Evolutionary conservation across 495 filamentous ascomycete species (phyloP), one percentile per base, ranked within the genome.

Genomic region (Xylaria palmicola): DNA sequence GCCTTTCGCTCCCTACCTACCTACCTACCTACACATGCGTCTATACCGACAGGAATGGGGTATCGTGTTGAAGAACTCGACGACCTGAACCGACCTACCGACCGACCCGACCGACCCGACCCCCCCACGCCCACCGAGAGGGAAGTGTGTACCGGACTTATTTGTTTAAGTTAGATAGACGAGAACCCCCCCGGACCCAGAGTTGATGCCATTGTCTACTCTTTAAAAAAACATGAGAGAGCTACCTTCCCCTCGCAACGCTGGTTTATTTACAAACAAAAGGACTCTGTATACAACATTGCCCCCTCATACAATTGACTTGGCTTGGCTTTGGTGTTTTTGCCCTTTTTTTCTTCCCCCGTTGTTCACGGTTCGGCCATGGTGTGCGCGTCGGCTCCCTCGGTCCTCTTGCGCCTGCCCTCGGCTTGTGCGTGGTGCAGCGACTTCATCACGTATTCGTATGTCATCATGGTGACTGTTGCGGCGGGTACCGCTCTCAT

Each of bases 401-500:
- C 40, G 20, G 59, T 20, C 29, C 17, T 60, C 52, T 64, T 67
- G 29, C 63, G 64, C 19, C 32, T 65, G 29, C 75, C 77, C 10
- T 67, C 63, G 1, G 62, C 56, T 54, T 73, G 69, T 26, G 62
- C 64, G 39, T 69, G 63, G 57, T 77, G 77, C 22, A 84, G 66
- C 29, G 72, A 60, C 62, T 85, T 85, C 77, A 91, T 90, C 48
- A 90, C 76, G 69, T 87, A 91, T 77, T 99, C 94, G 72, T 96
- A 99, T 19, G 94, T 98, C 66, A 99, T 83, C 85, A 99, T 92
- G 6, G 94, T 98, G 36, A 96, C 97, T 70, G 95, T 95, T 20
- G 93, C 93, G 32, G 93, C 91, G 22, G 94, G 94, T 19, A 99
- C 87, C 15, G 94, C 95, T 52, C 94, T 85, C 80, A 97, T 90